phyloP scores from a whole-genome alignment of 2,329 filamentous ascomycete genomes.

The Amauroascus niger region DNA sequence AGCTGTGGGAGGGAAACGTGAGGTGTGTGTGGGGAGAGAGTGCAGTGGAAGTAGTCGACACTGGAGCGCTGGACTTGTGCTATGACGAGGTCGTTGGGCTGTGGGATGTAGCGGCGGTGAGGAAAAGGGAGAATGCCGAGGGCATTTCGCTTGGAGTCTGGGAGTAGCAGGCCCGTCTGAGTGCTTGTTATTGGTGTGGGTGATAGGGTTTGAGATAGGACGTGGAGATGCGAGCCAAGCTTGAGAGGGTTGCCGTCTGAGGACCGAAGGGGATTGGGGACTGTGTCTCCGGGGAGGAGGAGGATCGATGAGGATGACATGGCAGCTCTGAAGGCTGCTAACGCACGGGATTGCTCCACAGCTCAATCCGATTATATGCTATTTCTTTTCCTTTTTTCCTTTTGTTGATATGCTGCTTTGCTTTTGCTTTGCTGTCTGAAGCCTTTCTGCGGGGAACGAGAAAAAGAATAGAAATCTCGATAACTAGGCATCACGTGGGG shows the following conservation, averaged over 20 bases:
- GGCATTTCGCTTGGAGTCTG: slow-evolving; percentile 34
- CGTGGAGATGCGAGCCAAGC: slow-evolving; percentile 72
- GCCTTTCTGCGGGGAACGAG: no score
- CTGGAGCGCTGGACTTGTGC: slow-evolving; percentile 70
- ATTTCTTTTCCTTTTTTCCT: not conserved
- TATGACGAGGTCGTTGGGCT: slow-evolving; percentile 76
- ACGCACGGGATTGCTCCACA: not conserved
- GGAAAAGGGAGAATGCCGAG: slow-evolving; percentile 29
- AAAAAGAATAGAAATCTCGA: not conserved
- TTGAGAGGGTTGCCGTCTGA: slow-evolving; percentile 50
- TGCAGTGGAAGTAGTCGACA: slow-evolving; percentile 69
- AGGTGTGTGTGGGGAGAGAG: slow-evolving; percentile 55
- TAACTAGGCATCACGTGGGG: not conserved
- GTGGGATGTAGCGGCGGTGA: slow-evolving; percentile 60
- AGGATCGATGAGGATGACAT: slow-evolving; percentile 52
- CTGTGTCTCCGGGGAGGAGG: slow-evolving; percentile 71
- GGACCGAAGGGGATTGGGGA: slow-evolving; percentile 49
- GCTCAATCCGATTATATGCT: not conserved
- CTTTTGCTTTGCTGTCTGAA: no score
- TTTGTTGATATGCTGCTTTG: not conserved
- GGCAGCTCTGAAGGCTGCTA: slow-evolving; percentile 32
- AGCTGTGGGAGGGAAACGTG: slow-evolving; percentile 69
- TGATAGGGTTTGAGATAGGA: slow-evolving; percentile 60
- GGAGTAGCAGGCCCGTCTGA: slow-evolving; percentile 30
- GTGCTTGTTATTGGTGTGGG: slow-evolving; percentile 45